Evolutionary conservation across 345 rosid genomes (phyloP), one percentile per base, ranked within the genome.

Genomic region (Alliaria petiolata): DNA sequence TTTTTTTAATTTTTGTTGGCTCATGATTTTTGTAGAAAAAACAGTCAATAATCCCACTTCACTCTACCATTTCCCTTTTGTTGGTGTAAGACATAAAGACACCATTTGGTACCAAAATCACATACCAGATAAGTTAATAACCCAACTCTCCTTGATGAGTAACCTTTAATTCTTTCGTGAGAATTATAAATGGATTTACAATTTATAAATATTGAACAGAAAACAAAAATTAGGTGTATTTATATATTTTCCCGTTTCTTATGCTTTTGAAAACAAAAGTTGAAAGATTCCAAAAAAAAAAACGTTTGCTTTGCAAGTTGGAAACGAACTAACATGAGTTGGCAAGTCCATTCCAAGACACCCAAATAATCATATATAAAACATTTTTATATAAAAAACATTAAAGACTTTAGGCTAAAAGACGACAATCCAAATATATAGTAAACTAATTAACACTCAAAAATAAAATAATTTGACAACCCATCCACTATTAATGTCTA

Each of bases 241-340:
- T 7, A 43, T 6, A 20, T 39, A 3, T 6, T 53, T 46, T n/a
- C 10, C 15, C 16, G 49, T 35, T 50, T 52, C 57, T 52, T 25
- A 55, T 72, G 54, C 12, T 22, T 57, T 74, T 15, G 25, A 15
- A 12, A 19, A 42, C 1, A 22, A 22, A 75, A 67, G 69, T 67
- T 70, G 53, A 70, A 65, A 76, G 75, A 70, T 70, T 76, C 71
- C 61, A 64, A 76, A 69, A 46, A n/a, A 63, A 63, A 46, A n/a
- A 63, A 63, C 61, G 71, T 70, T 76, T 76, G 75, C 75, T 76
- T 76, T 64, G 67, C 79, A 62, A 76, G 80, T 76, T 76, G 80
- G 80, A 76, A 76, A 76, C 71, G 67, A 76, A 63, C 75, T 70
- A 76, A 76, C 69, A 55, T 76, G 80, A 76, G 80, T 76, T 76